Base-by-base conservation (phyloP, 495 filamentous ascomycete species). In the Aspergillus conjunctus region DNA sequence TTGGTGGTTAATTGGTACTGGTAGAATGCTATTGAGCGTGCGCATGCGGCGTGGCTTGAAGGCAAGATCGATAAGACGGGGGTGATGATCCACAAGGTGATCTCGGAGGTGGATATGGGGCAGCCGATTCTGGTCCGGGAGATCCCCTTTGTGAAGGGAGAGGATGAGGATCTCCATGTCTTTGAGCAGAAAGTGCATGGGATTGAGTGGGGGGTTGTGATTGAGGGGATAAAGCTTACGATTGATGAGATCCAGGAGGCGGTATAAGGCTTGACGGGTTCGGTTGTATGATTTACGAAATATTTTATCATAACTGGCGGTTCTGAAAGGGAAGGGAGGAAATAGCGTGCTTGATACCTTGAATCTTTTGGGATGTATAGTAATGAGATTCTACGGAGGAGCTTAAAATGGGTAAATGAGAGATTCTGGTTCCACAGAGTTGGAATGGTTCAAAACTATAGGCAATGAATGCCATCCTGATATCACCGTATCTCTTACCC, bases 61-160 rank as follows among this genome's bases (percentile, higher is more conserved):
- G 90, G 88, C 8, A 85, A 83, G 71, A 83, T 93, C 39, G 82
- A 88, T 66, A 85, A 81, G 70, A 97, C 92, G 1, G 92, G 92
- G 1, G 87, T 94, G n/a, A 97, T 98, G 92, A 86, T 95, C 3
- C 92, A 96, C 73, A 87, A 91, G 68, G 91, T 96, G 48, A 90
- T 96, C 64, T 83, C 80, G 41, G 87, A 93, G 66, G 91, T 96
- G 43, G 93, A 96, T 73, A 83, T 87, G 69, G 93, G 93, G 2
- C 79, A 82, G 64, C 87, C 90, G 6, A 85, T 96, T 62, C 71
- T 93, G 54, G 83, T 88, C 11, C 72, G 78, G 62, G 88, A 92
- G 78, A 85, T 96, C 49, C 80, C 83, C 54, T 87, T 92, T 63
- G 77, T 74, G 49, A 81, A 85, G 58, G 88, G 85, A 14, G 72